phyloP scores from a whole-genome alignment of 2,329 filamentous ascomycete genomes.

The Epicoccum sorghinum region DNA sequence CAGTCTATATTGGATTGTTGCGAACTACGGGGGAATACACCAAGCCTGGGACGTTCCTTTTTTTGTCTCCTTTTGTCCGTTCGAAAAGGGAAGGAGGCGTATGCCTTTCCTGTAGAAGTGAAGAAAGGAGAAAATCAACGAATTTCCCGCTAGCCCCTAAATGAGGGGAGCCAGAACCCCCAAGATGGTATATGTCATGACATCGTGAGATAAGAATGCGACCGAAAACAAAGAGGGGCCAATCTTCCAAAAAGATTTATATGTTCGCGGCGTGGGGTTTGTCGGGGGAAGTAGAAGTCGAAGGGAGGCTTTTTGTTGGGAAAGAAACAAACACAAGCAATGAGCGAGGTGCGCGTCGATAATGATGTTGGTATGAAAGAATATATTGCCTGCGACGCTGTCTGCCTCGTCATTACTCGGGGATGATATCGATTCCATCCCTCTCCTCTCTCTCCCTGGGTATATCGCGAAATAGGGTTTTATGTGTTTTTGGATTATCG shows the following conservation, averaged over 20 bases:
- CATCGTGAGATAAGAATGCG: conserved; percentile 39
- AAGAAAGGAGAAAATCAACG: conserved; percentile 23
- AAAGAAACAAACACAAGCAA: conserved; percentile 29
- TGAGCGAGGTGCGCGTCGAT: conserved; percentile 33
- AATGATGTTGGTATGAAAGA: conserved; percentile 31
- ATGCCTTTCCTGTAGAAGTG: conserved; percentile 10
- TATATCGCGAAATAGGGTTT: conserved; percentile 36
- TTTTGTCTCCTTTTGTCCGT: conserved; percentile 1
- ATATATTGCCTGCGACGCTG: conserved; percentile 47
- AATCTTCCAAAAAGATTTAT: not conserved
- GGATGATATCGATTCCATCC: conserved; percentile 28
- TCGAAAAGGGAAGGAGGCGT: conserved; percentile 11
- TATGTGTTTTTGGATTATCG: conserved; percentile 29
- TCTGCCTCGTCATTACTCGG: conserved; percentile 46
- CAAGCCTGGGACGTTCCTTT: conserved; percentile 18
- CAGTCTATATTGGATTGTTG: conserved; percentile 18
- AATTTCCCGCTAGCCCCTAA: conserved; percentile 25
- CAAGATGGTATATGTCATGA: conserved; percentile 41
- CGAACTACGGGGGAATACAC: conserved; percentile 8
- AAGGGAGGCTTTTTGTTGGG: not conserved
- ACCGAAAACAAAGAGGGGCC: conserved; percentile 25
- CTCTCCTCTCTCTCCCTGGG: conserved; percentile 29
- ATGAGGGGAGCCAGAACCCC: conserved; percentile 21
- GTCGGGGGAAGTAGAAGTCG: conserved; percentile 18
- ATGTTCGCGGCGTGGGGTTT: not conserved